A percentile compares a stretch with the other conserved stretches of the same genome.
Evolutionary conservation across 768 basidiomycete species (phyloP).

Genomic region (Daedalea quercina): DNA sequence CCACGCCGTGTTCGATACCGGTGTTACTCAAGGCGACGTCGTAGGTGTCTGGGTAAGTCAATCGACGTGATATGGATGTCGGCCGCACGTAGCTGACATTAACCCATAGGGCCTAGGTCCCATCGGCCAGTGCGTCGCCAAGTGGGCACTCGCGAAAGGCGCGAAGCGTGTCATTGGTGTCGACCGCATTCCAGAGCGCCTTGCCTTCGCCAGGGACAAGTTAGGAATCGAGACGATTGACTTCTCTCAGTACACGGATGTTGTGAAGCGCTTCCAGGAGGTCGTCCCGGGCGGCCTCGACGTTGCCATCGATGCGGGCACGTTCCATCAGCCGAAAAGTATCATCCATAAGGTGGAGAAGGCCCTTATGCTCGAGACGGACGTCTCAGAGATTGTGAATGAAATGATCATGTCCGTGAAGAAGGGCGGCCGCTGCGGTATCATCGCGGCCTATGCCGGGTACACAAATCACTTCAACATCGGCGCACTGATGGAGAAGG

Average conservation of each 20-base stretch:
- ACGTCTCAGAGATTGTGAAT: constrained; percentile 58
- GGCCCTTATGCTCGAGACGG: constrained; percentile 68
- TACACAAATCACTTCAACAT: constrained; percentile 65
- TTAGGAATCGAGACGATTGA: constrained; percentile 50
- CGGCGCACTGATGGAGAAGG: constrained; percentile 76
- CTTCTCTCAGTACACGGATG: constrained; percentile 42
- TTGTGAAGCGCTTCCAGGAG: constrained; percentile 51
- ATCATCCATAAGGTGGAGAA: constrained; percentile 62
- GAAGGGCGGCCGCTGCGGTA: constrained; percentile 51
- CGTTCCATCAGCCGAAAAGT: constrained; percentile 68
- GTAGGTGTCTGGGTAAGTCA: constrained; percentile 62
- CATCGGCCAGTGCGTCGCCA: constrained; percentile 54
- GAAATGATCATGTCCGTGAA: constrained; percentile 36
- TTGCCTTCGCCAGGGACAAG: constrained; percentile 39
- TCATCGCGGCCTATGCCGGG: constrained; percentile 65
- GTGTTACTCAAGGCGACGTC: constrained; percentile 63
- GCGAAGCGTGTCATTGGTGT: constrained; percentile 67
- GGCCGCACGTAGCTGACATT: neutral
- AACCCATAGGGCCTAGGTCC: constrained; percentile 50
- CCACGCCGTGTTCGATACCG: constrained; percentile 67
- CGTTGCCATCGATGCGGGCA: constrained; percentile 46
- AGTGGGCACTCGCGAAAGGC: constrained; percentile 61
- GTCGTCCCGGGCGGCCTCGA: constrained; percentile 60
- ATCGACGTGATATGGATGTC: neutral
- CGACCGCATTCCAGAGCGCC: constrained; percentile 50